Base-by-base conservation (phyloP, 2,329 filamentous ascomycete genomes). In the Tolypocladium ovalisporum region DNA sequence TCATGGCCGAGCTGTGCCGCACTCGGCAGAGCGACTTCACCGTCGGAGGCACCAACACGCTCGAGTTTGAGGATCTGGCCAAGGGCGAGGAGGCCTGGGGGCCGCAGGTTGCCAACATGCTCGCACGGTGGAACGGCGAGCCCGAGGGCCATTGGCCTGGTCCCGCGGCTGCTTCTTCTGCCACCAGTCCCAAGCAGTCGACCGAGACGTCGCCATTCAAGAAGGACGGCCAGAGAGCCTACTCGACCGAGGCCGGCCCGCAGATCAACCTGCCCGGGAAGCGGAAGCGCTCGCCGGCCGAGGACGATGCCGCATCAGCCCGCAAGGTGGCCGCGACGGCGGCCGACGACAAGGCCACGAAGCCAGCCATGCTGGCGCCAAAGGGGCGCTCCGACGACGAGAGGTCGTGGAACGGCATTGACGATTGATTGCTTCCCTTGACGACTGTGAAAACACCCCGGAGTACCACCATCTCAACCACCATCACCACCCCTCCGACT, bases 1-100 rank as follows among this genome's bases (percentile, higher is more conserved):
- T 94, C 62, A 97, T 99, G 93, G 84, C 89, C 27, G 85, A 88
- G 64, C 82, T 99, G 24, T 81, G 88, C 57, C 86, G 94, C 56
- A 88, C 84, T 4, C 83, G 88, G 55, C 94, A 99, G 73, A 89
- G 85, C 22, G 83, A 90, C 60, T 97, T 95, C 66, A 80, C 82
- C 57, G 75, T 96, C 0, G 85, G 83, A 1, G 78, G 82, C 37
- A 73, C 76, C 5, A 92, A 89, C 67, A 87, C 90, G 56, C 71
- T 97, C 24, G 88, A 94, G 64, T 96, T 88, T 68, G 77, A 83
- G 13, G 90, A 96, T 61, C 73, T 97, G 4, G 79, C 79, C 57
- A 82, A 86, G 62, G 90, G 89, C 1, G 90, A 96, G 70, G 80
- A 85, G 0, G 83, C 89, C 10, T 97, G 93, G 92, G 89, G 82